Evolutionary conservation across 805 yeast species (phyloP), one percentile per base, ranked within the genome.

Genomic region (Komagataella ulmi): DNA sequence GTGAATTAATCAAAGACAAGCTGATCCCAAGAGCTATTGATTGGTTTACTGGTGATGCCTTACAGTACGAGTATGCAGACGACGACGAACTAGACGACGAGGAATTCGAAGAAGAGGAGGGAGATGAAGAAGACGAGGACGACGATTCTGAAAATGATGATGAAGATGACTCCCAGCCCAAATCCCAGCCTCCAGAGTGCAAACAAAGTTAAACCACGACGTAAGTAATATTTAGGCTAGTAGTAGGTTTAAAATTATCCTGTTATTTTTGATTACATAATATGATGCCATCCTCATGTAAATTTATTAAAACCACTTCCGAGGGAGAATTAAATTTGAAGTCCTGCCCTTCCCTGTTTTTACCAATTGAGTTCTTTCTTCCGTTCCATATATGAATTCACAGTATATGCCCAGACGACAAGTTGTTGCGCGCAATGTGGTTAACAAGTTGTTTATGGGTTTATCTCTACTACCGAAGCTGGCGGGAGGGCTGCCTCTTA

Each of bases 31-130:
- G 97, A 65, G 98, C 98, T 50, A 79, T 93, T 61, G 98, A 91
- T 67, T 93, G 99, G 98, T 93, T 89, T 68, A 91, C 99, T 7
- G 99, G 99, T 49, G 88, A 88, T 57, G 99, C 99, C 21, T 76
- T 91, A 54, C 95, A 86, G 53, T 86, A 78, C 63, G 84, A 78
- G 57, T 79, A 73, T 50, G 68, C 59, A 40, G 62, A 58, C 40
- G 87, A 76, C 17, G 83, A 71, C 45, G 78, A 73, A 19, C 80
- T 77, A 12, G 88, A 76, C 7, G 87, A 77, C 17, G 79, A 72
- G 18, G 83, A 75, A 2, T 83, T 75, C 3, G 82, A 76, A 10
- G 81, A 71, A 2, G 81, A 72, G 6, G 86, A 77, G 14, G 86
- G 75, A 1, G 87, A 78, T 6, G 83, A 72, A 2, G 82, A 74